These are phyloP conservation scores for Blastocystis sp. DNA, from an alignment of 352 stramenopile genomes.

Conservation along the genomic window DNA sequence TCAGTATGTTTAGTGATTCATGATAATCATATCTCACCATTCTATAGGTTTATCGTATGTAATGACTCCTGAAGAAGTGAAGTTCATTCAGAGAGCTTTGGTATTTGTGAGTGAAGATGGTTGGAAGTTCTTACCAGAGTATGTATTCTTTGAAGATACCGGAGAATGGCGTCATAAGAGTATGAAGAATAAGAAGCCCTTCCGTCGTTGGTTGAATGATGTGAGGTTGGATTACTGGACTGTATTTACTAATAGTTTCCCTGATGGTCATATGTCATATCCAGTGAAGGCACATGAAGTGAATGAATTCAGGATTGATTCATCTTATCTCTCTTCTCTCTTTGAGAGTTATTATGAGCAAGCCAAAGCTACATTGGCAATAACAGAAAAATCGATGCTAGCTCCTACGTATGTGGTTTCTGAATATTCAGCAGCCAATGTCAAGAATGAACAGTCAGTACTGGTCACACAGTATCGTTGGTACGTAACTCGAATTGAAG, in stretches of 20 bases:
- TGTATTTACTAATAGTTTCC: background rate
- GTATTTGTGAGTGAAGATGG: constrained; percentile 83
- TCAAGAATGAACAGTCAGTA: constrained; percentile 20
- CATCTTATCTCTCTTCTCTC: background rate
- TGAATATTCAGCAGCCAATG: background rate
- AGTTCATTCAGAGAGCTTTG: constrained; percentile 84
- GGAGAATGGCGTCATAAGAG: constrained; percentile 82
- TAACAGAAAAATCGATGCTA: background rate
- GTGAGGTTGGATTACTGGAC: background rate
- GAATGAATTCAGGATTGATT: background rate
- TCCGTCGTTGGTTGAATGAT: constrained; percentile 67
- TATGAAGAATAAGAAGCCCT: constrained; percentile 70
- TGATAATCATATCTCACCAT: constrained; percentile 69
- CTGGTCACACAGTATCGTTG: constrained; percentile 23
- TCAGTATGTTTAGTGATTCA: constrained; percentile 75
- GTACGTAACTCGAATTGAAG: constrained; percentile 39
- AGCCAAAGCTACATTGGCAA: background rate
- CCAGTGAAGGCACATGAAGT: constrained; percentile 16
- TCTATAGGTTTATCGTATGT: constrained; percentile 61
- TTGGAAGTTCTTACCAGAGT: constrained; percentile 84
- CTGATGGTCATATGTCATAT: background rate
- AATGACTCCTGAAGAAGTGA: constrained; percentile 73
- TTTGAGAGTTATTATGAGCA: background rate
- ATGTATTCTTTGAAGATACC: constrained; percentile 84
- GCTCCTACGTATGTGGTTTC: constrained; percentile 22